A percentile compares a stretch with the other conserved stretches of the same genome.
These are phyloP conservation scores for Biscogniauxia marginata DNA, from an alignment of 2,329 filamentous ascomycete genomes.

Conservation along the genomic window DNA sequence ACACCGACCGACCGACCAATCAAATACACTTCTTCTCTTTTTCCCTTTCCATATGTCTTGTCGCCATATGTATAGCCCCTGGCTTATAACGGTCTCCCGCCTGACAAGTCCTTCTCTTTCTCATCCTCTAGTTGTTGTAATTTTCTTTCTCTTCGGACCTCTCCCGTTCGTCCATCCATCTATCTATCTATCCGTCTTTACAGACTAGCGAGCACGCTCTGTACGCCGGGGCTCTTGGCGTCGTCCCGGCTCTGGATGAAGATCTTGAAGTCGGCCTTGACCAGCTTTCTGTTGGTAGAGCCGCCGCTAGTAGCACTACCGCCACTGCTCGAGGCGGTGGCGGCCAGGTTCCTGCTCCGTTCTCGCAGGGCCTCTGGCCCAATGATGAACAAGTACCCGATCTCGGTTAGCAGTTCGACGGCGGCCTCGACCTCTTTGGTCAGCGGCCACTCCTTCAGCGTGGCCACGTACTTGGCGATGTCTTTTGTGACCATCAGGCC, in stretches of 20 bases:
- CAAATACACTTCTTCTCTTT: no score
- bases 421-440: conserved; percentile 64
- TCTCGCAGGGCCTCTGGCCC: conserved; percentile 75
- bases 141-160: no score
- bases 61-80: no score
- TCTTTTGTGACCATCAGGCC: conserved; percentile 96
- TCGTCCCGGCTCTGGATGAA: conserved; percentile 88
- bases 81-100: no score
- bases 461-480: conserved; percentile 86
- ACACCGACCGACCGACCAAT: no score
- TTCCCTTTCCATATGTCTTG: no score
- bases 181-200: conserved; percentile 25
- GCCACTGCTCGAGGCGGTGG: conserved; percentile 31
- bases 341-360: conserved; percentile 59
- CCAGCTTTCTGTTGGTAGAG: conserved; percentile 49
- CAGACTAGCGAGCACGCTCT: conserved; percentile 72
- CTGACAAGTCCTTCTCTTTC: no score
- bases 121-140: no score
- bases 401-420: conserved; percentile 86
- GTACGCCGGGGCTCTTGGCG: conserved; percentile 74
- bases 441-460: conserved; percentile 79
- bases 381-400: conserved; percentile 94
- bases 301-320: conserved; percentile 26
- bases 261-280: conserved; percentile 71
- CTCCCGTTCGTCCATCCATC: no score